Evolutionary conservation across 495 filamentous ascomycete species (phyloP), one percentile per base, ranked within the genome.

Genomic region (Penicillium samsonianum): DNA sequence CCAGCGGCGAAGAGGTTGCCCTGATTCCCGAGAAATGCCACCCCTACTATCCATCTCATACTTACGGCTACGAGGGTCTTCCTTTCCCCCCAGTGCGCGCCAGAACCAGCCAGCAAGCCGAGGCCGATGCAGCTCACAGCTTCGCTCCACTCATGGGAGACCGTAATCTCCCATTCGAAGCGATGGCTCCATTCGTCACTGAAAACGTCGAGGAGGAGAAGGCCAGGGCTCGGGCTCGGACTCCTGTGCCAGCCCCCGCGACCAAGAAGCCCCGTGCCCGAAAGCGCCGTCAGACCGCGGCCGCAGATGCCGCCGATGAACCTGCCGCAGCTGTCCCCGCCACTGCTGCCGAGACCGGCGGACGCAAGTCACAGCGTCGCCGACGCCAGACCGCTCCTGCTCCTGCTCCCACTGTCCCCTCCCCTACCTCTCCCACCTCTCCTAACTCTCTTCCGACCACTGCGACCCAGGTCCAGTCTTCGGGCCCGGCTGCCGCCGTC

Each of bases 61-160:
- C 67, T 16, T 73, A 74, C 45, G 63, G 60, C 1, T 68, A 69
- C 28, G 53, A 67, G 2, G 35, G 50, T 7, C 68, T 73, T 11
- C 75, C 69, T 2, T 58, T 50, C 9, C 74, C 73, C 14, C 74
- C 73, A 3, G 45, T 72, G 10, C 67, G 70, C 4, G 47, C 70
- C 33, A 72, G 67, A 22, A 64, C 67, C 0, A 30, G 60, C 4
- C 54, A 69, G 5, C 70, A 78, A 40, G 58, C 63, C 22, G 59
- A 65, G n/a, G 65, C 51, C 16, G 72, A 78, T 38, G 44, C 54
- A 2, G 61, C 69, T 12, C 69, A 72, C 49, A 74, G 77, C 0
- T 79, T 68, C 53, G 75, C 77, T 3, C 77, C 77, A 0, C 63
- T 63, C 23, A 62, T 75, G 17, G 77, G 76, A 4, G 61, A 73